Evolutionary conservation across 116 monocot species (phyloP).

Genomic region (Cymodocea nodosa): DNA sequence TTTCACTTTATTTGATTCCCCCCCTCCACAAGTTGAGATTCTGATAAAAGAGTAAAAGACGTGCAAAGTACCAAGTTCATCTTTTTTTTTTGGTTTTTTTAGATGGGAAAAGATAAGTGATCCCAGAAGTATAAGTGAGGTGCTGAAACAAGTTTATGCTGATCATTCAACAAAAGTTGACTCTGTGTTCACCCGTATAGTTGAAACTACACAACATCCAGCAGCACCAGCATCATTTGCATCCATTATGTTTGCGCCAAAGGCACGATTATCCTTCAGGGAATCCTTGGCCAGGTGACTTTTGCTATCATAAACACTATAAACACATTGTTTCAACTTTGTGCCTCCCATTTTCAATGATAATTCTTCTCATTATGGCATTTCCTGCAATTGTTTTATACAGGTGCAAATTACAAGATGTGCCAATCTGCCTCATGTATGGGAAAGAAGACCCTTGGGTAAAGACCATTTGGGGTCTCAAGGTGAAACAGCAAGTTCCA

Average conservation of each 20-base stretch:
- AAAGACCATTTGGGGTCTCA: constrained; percentile 66
- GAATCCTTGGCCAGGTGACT: constrained; percentile 63
- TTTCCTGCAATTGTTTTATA: not conserved
- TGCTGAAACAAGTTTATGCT: constrained; percentile 93
- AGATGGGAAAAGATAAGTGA: constrained; percentile 98
- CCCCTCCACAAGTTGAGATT: no score
- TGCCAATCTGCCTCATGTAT: constrained; percentile 88
- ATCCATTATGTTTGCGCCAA: constrained; percentile 91
- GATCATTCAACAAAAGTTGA: constrained; percentile 89
- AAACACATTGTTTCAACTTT: not conserved
- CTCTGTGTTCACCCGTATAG: constrained; percentile 67
- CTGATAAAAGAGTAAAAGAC: no score
- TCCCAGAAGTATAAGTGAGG: constrained; percentile 54
- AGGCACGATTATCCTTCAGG: constrained; percentile 54
- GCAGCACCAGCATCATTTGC: constrained; percentile 95
- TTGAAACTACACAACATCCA: constrained; percentile 84
- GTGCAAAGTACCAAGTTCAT: not conserved
- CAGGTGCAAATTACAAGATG: constrained; percentile 55
- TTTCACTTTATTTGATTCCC: no score
- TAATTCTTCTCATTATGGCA: not conserved
- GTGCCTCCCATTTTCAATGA: not conserved
- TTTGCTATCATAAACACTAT: not conserved
- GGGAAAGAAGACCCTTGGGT: constrained; percentile 99
- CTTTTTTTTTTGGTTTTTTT: not conserved
- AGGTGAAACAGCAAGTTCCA: constrained; percentile 63